Percentiles rank a stretch among this genome's conserved stretches.
Conservation (phyloP, 2,329 filamentous ascomycete genomes). For the Aureobasidium uvarum region DNA sequence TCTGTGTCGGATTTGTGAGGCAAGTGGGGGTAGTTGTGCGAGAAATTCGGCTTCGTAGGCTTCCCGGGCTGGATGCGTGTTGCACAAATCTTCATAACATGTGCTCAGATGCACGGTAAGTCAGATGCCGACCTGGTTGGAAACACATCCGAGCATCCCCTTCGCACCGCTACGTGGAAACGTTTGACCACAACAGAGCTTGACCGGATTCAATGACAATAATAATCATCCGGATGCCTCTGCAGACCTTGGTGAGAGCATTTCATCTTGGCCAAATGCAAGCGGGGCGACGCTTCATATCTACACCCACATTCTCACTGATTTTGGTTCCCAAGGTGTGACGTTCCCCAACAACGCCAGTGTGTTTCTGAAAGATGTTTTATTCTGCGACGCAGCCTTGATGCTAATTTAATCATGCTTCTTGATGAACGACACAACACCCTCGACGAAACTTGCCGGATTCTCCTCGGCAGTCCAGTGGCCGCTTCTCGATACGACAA, state of each 20-base stretch:
- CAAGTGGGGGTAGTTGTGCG: neutral
- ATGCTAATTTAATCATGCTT: slow-evolving; percentile 21
- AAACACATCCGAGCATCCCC: neutral
- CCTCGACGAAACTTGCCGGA: slow-evolving; percentile 39
- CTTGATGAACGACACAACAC: slow-evolving; percentile 37
- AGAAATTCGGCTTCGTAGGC: neutral
- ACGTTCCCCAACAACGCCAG: too few species aligned
- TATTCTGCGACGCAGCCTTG: neutral
- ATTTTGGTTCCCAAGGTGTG: too few species aligned
- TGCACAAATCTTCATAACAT: neutral
- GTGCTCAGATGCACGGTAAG: neutral
- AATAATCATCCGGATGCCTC: too few species aligned
- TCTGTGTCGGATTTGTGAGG: neutral
- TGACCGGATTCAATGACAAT: too few species aligned
- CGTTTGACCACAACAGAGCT: neutral
- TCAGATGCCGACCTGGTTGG: neutral
- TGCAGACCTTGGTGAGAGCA: too few species aligned
- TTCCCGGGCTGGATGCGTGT: neutral
- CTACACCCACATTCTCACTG: too few species aligned
- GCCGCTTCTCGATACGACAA: slow-evolving; percentile 35
- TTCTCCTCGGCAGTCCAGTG: slow-evolving; percentile 45
- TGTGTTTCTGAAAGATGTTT: too few species aligned
- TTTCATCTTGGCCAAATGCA: too few species aligned
- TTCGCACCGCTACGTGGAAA: too few species aligned
- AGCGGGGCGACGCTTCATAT: too few species aligned